These are phyloP conservation scores for Casuarina glauca DNA, from an alignment of 306 rosid species.

Conservation along the genomic window DNA sequence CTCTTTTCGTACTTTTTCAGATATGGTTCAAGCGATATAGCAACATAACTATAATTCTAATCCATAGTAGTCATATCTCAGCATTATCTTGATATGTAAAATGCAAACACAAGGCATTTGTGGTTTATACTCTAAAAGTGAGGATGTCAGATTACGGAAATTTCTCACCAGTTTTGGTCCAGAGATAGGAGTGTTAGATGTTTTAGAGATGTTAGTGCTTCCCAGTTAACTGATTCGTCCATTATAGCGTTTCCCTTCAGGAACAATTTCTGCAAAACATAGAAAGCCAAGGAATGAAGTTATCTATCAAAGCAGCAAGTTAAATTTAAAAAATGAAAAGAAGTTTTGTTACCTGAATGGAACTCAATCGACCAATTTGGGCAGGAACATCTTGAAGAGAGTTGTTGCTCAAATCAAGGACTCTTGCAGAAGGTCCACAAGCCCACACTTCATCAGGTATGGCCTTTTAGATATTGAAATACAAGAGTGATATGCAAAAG, in stretches of 20 bases:
- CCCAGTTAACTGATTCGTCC: conserved; percentile 69
- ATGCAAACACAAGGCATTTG: neutral
- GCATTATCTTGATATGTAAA: neutral
- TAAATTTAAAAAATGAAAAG: conserved; percentile 21
- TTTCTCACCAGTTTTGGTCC: conserved; percentile 77
- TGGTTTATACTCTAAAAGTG: neutral
- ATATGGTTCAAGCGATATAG: neutral
- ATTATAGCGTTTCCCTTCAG: conserved; percentile 55
- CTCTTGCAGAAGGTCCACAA: conserved; percentile 62
- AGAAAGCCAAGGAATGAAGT: conserved; percentile 18
- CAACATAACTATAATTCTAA: neutral
- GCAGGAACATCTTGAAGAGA: conserved; percentile 53
- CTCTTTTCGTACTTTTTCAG: neutral
- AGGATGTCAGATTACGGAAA: conserved; percentile 16
- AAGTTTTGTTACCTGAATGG: conserved; percentile 51
- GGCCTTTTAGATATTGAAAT: conserved; percentile 47
- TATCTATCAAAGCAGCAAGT: conserved; percentile 7
- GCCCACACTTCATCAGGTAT: conserved; percentile 85
- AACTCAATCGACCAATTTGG: conserved; percentile 47
- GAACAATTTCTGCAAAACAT: conserved; percentile 57
- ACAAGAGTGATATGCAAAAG: neutral
- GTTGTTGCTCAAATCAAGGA: conserved; percentile 69
- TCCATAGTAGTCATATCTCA: neutral
- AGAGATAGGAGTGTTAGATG: conserved; percentile 59
- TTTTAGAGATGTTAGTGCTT: conserved; percentile 58